Evolutionary conservation across 768 basidiomycete species (phyloP).

Genomic region (Neoboletus subvelutipes): DNA sequence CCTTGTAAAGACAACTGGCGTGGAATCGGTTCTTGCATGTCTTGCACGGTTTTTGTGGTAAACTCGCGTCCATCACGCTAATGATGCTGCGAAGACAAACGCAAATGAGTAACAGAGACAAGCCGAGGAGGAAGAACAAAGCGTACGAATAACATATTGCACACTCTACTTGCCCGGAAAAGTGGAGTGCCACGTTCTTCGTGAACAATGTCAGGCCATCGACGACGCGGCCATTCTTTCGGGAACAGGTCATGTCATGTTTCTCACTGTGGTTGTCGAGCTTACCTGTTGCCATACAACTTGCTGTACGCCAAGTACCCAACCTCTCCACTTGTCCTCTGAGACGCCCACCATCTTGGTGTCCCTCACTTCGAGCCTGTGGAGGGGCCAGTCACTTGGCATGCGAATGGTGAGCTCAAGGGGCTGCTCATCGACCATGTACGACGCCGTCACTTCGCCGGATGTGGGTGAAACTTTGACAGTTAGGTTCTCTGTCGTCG

Average conservation of each 20-base stretch:
- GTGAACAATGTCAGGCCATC: constrained; percentile 91
- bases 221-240: constrained; percentile 83
- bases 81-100: constrained; percentile 62
- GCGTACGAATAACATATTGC: constrained; percentile 93
- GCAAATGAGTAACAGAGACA: neutral
- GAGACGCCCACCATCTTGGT: constrained; percentile 82
- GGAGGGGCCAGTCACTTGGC: constrained; percentile 89
- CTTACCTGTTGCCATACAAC: constrained; percentile 83
- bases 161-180: constrained; percentile 94
- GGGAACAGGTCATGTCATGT: neutral
- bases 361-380: constrained; percentile 85
- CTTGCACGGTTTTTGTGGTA: constrained; percentile 89
- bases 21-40: constrained; percentile 96
- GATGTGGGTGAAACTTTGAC: constrained; percentile 72
- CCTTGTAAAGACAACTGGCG: constrained; percentile 88
- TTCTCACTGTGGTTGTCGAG: constrained; percentile 2
- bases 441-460: constrained; percentile 82
- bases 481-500: constrained; percentile 69
- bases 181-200: constrained; percentile 89
- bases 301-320: constrained; percentile 92
- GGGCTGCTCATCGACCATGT: constrained; percentile 89
- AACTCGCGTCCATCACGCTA: constrained; percentile 80
- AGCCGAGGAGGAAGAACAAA: neutral
- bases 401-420: constrained; percentile 87
- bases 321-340: constrained; percentile 88